Conservation (phyloP, 495 filamentous ascomycete genomes). For the Trichodelitschia bisporula region DNA sequence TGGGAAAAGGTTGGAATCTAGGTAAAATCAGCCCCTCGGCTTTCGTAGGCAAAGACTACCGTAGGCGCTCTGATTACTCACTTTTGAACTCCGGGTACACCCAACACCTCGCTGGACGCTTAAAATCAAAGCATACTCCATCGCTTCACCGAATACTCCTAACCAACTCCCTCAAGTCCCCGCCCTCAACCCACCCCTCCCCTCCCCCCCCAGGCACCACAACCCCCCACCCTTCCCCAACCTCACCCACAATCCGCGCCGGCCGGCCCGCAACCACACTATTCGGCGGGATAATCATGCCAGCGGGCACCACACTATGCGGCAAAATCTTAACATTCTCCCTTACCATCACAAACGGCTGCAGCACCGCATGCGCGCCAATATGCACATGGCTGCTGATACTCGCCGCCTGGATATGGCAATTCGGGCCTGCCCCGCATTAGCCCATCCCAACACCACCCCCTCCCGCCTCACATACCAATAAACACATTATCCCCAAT, state of each 20-base stretch:
- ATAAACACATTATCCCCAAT: conserved; percentile 86
- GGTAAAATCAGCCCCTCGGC: too few species aligned
- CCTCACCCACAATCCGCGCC: conserved; percentile 60
- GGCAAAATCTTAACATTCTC: conserved; percentile 71
- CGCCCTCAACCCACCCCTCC: conserved; percentile 16
- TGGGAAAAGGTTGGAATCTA: too few species aligned
- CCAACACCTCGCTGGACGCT: too few species aligned
- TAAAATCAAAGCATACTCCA: neutral
- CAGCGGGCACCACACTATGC: conserved; percentile 52
- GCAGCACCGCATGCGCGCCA: conserved; percentile 44
- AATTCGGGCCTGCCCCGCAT: conserved; percentile 24
- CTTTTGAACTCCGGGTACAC: too few species aligned
- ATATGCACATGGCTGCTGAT: conserved; percentile 46
- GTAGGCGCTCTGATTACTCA: too few species aligned
- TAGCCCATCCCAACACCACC: conserved; percentile 37
- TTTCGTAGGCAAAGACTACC: too few species aligned
- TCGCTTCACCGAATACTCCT: conserved; percentile 14
- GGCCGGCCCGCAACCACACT: conserved; percentile 64
- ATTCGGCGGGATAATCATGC: conserved; percentile 81
- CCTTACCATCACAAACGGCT: conserved; percentile 72
- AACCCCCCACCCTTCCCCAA: conserved; percentile 52
- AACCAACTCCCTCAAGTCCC: conserved; percentile 18
- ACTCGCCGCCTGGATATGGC: conserved; percentile 7
- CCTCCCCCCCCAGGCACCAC: conserved; percentile 22
- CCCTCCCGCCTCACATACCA: conserved; percentile 27